Percentiles rank a stretch among this genome's conserved stretches.
These are phyloP conservation scores for Prinsepia uniflora DNA, from an alignment of 306 rosid genomes.

Conservation along the genomic window DNA sequence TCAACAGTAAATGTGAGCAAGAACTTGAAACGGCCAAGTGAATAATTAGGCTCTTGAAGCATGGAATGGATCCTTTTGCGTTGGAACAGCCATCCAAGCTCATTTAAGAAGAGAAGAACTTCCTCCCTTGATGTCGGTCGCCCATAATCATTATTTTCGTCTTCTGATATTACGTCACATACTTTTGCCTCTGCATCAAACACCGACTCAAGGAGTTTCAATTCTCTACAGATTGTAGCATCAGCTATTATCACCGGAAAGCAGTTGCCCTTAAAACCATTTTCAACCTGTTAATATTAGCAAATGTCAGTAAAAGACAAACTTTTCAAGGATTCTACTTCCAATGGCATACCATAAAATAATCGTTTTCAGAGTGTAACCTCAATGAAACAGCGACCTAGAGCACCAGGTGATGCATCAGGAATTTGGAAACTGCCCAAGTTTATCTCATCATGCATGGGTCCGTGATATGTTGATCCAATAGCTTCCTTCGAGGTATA, in stretches of 20 bases:
- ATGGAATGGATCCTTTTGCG: conserved; percentile 41
- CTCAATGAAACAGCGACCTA: conserved; percentile 92
- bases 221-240: conserved; percentile 68
- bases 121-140: conserved; percentile 68
- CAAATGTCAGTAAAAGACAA: conserved; percentile 4
- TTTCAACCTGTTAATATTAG: conserved; percentile 66
- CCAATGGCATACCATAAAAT: not conserved
- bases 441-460: conserved; percentile 52
- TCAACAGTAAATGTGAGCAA: conserved; percentile 72
- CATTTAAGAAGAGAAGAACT: conserved; percentile 68
- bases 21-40: conserved; percentile 67
- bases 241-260: conserved; percentile 86
- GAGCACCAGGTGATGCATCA: conserved; percentile 49
- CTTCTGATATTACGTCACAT: conserved; percentile 51
- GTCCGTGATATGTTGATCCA: conserved; percentile 42
- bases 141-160: conserved; percentile 36
- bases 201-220: conserved; percentile 65
- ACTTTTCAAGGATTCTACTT: conserved; percentile 5
- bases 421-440: conserved; percentile 51
- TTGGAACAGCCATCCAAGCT: conserved; percentile 95
- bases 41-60: conserved; percentile 43
- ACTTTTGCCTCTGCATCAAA: conserved; percentile 41
- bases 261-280: conserved; percentile 76
- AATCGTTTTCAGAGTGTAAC: conserved; percentile 30
- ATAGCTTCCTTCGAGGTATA: conserved; percentile 55